Evolutionary conservation across 441 rosid genomes (phyloP), one percentile per base, ranked within the genome.

Genomic region (Manihot esculenta): DNA sequence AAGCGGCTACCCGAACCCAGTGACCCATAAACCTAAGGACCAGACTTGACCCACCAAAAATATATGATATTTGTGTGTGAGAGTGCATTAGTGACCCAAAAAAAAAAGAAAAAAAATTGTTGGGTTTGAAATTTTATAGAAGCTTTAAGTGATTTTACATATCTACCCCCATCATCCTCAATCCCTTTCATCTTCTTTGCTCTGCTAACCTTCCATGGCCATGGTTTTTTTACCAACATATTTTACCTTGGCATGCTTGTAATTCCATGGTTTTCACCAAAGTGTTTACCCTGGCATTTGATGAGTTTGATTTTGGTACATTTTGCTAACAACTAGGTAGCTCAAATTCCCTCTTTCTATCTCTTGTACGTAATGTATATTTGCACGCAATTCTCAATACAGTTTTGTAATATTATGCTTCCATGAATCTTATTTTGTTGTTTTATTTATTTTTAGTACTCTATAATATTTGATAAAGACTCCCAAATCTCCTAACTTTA

Each of bases 301-400:
- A 62, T 57, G 61, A 62, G 30, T 54, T 51, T 47, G 10, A 35
- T 64, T 62, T 60, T 26, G 59, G 72, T 56, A 57, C 50, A 71
- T 71, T 57, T 68, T 78, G 74, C 83, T 84, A 75, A 80, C 87
- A 68, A 41, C 18, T 80, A 81, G 83, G 63, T 59, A 66, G 74
- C 73, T 63, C 44, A 38, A 38, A 48, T 17, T 49, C 10, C 33
- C 8, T 24, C 13, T 9, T 10, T 17, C 14, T 8, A 20, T 60
- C 66, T 12, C 48, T 23, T 78, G 82, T 79, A 82, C 75, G 72
- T 77, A 76, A 71, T 84, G 82, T 86, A 82, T 76, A 84, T 79
- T 72, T 81, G 68, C 35, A 68, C 48, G 57, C 70, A 50, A 74
- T 69, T 57, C 71, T 75, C 58, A 66, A 65, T 72, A 82, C 84